Evolutionary conservation across 2,329 filamentous ascomycete genomes (phyloP).

Genomic region (Sporothrix variecibatus): DNA sequence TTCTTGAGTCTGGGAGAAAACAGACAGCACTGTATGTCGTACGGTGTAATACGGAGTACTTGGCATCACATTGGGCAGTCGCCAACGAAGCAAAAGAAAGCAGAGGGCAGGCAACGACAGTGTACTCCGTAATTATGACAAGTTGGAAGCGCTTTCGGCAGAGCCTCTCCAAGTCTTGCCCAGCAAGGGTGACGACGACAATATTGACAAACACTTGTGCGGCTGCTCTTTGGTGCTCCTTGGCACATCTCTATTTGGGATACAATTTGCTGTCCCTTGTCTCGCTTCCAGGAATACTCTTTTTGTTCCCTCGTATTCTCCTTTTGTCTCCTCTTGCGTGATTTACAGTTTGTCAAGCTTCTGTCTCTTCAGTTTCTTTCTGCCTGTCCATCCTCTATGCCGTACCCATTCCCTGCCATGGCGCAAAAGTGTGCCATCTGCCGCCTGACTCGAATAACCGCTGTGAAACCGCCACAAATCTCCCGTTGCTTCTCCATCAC

Average conservation of each 20-base stretch:
- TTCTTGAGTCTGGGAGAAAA: not conserved
- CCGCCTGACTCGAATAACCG: not conserved
- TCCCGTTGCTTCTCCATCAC: not conserved
- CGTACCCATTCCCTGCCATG: conserved; percentile 2
- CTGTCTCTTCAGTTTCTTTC: not conserved
- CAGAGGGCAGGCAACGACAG: not conserved
- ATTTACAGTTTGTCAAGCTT: not conserved
- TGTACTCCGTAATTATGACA: not conserved
- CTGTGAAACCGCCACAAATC: not conserved
- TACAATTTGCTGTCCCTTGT: not conserved
- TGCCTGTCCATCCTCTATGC: not conserved
- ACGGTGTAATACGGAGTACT: no score
- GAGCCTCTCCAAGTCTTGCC: not conserved
- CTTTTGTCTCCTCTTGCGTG: not conserved
- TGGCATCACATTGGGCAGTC: not conserved
- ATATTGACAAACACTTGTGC: not conserved
- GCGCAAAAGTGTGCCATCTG: not conserved
- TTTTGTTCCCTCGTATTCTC: not conserved
- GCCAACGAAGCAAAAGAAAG: not conserved
- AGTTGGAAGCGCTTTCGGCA: not conserved
- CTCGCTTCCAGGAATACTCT: not conserved
- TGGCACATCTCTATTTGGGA: not conserved
- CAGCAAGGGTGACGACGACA: not conserved
- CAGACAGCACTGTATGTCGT: not conserved
- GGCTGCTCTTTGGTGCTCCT: not conserved